Evolutionary conservation across 2,329 filamentous ascomycete species (phyloP), one percentile per base, ranked within the genome.

Genomic region (Neophaeococcomyces aloes): DNA sequence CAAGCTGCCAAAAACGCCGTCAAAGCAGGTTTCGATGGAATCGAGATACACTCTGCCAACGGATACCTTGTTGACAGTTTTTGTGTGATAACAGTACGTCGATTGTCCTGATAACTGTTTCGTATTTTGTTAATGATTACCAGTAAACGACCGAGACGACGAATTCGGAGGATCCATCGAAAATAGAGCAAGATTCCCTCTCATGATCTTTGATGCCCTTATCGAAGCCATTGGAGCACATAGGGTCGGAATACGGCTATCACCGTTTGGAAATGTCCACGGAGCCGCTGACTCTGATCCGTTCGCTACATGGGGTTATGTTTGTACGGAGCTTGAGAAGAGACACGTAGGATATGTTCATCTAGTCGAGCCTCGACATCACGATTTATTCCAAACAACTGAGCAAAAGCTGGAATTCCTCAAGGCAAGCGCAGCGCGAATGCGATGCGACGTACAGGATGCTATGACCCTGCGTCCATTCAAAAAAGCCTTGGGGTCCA

Each of bases 311-410:
- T 85, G 83, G 55, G 64, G 62, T 0, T 66, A 83, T 53, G 56
- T 82, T 6, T 66, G 77, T 31, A 53, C 61, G 25, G 66, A 71
- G 32, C 61, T 77, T 10, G 70, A 68, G 42, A 59, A 64, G 21
- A 57, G 78, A 1, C 66, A 70, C 1, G 61, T 84, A 10, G 71
- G 76, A 0, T 83, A 77, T 54, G 56, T 81, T 2, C 78, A 81
- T 56, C 46, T 81, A 0, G 62, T 83, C 7, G 77, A 83, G 54
- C 68, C 75, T 0, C 68, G 76, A 0, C 61, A 78, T 43, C 34
- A 48, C 13, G 38, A 44, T 25, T 43, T 48, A 30, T 30, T 58
- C 2, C 59, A 63, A 5, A 50, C 57, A 2, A 52, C 60, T 2
- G 56, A 60, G 4, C 59, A 62, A 43, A 53, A 72, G 44, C n/a